Base-by-base conservation (phyloP, 352 stramenopile species). In the Globisporangium cylindrosporum region DNA sequence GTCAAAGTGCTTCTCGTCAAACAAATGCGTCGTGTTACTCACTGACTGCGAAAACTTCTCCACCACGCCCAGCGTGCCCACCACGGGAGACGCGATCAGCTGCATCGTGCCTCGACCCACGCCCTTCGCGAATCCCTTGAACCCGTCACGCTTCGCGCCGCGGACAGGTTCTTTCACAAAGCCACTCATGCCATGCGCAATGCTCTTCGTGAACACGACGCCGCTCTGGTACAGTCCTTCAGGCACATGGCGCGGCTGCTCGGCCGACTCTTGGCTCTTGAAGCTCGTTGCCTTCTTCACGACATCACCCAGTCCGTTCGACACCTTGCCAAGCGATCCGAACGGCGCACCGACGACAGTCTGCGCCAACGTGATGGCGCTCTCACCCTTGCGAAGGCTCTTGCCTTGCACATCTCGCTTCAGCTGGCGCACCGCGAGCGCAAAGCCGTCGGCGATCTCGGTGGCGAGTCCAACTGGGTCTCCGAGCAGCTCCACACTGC, bases 371-470 rank as follows among this genome's bases (percentile, higher is more conserved):
- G 84, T 96, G 48, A 95, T 29, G 0, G 84, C 88, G 51, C 87
- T 92, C 73, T 96, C 71, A 38, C 88, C 88, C 82, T 95, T 96
- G 48, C 81, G 81, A 8, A 85, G 73, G 55, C 84, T 93, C 72
- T 94, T 90, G 48, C 88, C 88, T 29, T 51, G 78, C 3, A 96
- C 62, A 62, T 96, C 88, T 32, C 88, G 88, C 75, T 94, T 94
- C 7, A 94, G 62, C 73, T 96, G 88, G 4, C 88, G 87, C 24
- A 73, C 85, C 12, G 87, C 87, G 14, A 94, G 58, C 29, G 87
- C 86, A 70, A 96, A 94, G 12, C 89, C 89, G 67, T 96, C 86
- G 9, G 92, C 84, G 79, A 95, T 92, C 74, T 96, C 89, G 0
- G 84, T 93, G 9, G 88, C 83, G 18, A 96, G 81, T 0, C 89